Evolutionary conservation across 192 early-diverging fungal species (phyloP).

Genomic region (Geranomyces variabilis): DNA sequence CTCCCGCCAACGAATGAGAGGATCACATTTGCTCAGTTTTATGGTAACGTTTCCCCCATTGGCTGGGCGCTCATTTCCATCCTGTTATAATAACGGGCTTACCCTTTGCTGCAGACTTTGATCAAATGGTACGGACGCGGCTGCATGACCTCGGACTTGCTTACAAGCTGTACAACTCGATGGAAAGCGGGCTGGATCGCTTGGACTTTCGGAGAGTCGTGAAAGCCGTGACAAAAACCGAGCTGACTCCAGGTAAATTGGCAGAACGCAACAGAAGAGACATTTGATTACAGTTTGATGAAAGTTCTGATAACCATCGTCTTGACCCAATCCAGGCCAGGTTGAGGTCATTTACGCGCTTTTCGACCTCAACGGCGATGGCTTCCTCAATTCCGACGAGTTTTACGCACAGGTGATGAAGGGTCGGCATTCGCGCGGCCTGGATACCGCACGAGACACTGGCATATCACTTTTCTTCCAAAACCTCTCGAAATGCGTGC

Average conservation of each 20-base stretch:
- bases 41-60: constrained; percentile 12
- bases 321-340: constrained; percentile 15
- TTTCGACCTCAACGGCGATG: constrained; percentile 36
- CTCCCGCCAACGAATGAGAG: constrained; percentile 32
- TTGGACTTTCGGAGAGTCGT: constrained; percentile 35
- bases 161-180: constrained; percentile 40
- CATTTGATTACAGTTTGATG: too few species aligned
- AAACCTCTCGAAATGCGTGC: constrained; percentile 11
- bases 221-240: constrained; percentile 31
- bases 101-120: too few species aligned
- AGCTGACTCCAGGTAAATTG: constrained; percentile 29
- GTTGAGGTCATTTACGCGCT: constrained; percentile 41
- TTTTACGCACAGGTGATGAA: constrained; percentile 39
- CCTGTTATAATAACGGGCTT: not conserved
- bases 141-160: constrained; percentile 43
- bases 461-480: constrained; percentile 18
- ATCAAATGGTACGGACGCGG: constrained; percentile 36
- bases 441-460: constrained; percentile 19
- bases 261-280: too few species aligned
- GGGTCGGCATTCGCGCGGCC: constrained; percentile 27
- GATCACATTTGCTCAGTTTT: constrained; percentile 40
- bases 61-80: not conserved
- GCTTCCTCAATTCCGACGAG: constrained; percentile 34
- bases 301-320: too few species aligned
- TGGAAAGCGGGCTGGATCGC: constrained; percentile 22